A percentile compares a stretch with the other conserved stretches of the same genome.
Evolutionary conservation across 2,329 filamentous ascomycete genomes (phyloP).

Genomic region (Coleophoma eucalyptorum): DNA sequence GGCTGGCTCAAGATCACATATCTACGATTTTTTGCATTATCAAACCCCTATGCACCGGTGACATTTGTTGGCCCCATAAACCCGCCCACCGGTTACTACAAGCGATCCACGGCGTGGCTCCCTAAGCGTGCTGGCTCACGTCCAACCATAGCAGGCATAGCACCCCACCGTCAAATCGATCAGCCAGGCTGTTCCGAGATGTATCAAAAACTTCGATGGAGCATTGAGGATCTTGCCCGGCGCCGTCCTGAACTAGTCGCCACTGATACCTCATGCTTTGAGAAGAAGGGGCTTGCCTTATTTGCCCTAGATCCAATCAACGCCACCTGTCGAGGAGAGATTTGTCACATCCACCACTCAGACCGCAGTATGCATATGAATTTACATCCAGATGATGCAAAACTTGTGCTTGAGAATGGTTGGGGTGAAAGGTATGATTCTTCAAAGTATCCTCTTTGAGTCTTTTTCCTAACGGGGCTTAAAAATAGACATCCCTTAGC

Average conservation of each 20-base stretch:
- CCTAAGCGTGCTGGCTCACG: constrained; percentile 60
- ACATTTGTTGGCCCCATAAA: constrained; percentile 44
- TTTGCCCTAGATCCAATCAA: constrained; percentile 66
- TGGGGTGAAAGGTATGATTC: constrained; percentile 60
- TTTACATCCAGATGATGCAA: constrained; percentile 75
- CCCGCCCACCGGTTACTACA: constrained; percentile 57
- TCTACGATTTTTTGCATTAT: constrained; percentile 67
- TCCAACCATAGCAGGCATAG: constrained; percentile 70
- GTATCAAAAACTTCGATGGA: constrained; percentile 49
- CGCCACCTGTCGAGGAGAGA: constrained; percentile 73
- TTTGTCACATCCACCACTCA: constrained; percentile 74
- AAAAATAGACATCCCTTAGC: constrained; percentile 53
- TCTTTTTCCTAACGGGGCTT: not conserved
- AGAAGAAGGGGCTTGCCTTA: constrained; percentile 76
- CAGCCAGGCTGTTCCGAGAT: constrained; percentile 54
- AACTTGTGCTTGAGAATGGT: constrained; percentile 65
- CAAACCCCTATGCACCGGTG: constrained; percentile 63
- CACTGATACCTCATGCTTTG: constrained; percentile 70
- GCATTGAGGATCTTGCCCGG: constrained; percentile 47
- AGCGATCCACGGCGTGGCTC: constrained; percentile 36
- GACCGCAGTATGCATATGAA: constrained; percentile 78
- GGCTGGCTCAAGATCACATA: constrained; percentile 74
- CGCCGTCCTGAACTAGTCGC: constrained; percentile 44
- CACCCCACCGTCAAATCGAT: constrained; percentile 74
- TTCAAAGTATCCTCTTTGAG: not conserved